Evolutionary conservation across 345 rosid genomes (phyloP).

Genomic region (Eucalyptus regnans): DNA sequence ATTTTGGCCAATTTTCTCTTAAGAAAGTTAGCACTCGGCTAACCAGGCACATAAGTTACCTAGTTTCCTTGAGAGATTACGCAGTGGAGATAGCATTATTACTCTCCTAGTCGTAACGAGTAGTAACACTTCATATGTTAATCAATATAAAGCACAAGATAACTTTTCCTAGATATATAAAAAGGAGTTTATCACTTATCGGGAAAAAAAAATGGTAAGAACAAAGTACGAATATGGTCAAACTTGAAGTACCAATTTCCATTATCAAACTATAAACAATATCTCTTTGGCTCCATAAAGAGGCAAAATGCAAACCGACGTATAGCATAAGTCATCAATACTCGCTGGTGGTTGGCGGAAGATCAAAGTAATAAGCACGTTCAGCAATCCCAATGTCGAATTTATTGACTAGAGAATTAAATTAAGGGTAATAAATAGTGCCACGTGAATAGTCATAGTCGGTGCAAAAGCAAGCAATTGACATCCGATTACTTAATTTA

Average conservation of each 20-base stretch:
- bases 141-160: not conserved
- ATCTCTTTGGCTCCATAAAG: not conserved
- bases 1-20: not conserved
- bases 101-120: not conserved
- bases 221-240: not conserved
- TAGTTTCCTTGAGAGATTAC: not conserved
- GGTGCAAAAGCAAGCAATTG: not conserved
- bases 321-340: not conserved
- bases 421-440: not conserved
- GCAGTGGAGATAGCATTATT: not conserved
- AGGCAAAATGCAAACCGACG: not conserved
- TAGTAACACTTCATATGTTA: not conserved
- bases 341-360: not conserved
- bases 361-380: not conserved
- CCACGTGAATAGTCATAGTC: not conserved
- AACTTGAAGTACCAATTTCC: not conserved
- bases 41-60: not conserved
- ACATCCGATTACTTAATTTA: not conserved
- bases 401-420: not conserved
- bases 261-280: not conserved
- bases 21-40: not conserved
- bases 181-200: not conserved
- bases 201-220: not conserved
- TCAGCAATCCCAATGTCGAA: not conserved
- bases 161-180: not conserved